Evolutionary conservation across 768 basidiomycete genomes (phyloP), one percentile per base, ranked within the genome.

Genomic region (Lentinula edodes): DNA sequence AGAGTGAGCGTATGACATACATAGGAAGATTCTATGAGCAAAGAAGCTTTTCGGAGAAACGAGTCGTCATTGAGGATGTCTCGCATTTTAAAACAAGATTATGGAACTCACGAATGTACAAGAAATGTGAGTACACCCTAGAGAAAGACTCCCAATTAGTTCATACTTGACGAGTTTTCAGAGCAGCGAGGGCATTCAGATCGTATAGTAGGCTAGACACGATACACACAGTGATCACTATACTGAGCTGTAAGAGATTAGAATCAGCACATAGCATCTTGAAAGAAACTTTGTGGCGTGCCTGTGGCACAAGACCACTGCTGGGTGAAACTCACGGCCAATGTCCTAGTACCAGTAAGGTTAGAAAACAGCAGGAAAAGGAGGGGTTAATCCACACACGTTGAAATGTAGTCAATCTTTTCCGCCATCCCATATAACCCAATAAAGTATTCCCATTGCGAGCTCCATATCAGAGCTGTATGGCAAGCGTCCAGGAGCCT

Each of bases 401-500:
- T 75, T 23, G 75, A 71, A 39, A 80, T 77, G 8, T 61, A 59
- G 39, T 76, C 70, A 15, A 76, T 73, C 15, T 60, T 59, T 1
- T 62, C 62, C 2, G 53, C 7, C 7, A 66, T 32, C 2, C 75
- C 76, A 61, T 72, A 77, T 41, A 73, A 61, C 0, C 54, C 57
- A 32, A 79, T 76, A 6, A 78, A 61, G 61, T 77, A 78, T 35
- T 74, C 66, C 76, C 78, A 81, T 10, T 77, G 61, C 3, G 75
- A 69, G 4, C 68, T 63, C 72, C 76, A 77, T 32, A 79, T 74
- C 59, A 76, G 70, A 13, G 62, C 64, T 0, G 76, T 78, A 61
- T 80, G 79, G 0, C 66, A 63, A 6, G 69, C 69, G 59, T 80
- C 79, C 16, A 76, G 69, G 9, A 73, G 6, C 76, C 77, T 79